A percentile compares a stretch with the other conserved stretches of the same genome.
phyloP scores from a whole-genome alignment of 2,329 filamentous ascomycete species.

The Aciculosporium take region DNA sequence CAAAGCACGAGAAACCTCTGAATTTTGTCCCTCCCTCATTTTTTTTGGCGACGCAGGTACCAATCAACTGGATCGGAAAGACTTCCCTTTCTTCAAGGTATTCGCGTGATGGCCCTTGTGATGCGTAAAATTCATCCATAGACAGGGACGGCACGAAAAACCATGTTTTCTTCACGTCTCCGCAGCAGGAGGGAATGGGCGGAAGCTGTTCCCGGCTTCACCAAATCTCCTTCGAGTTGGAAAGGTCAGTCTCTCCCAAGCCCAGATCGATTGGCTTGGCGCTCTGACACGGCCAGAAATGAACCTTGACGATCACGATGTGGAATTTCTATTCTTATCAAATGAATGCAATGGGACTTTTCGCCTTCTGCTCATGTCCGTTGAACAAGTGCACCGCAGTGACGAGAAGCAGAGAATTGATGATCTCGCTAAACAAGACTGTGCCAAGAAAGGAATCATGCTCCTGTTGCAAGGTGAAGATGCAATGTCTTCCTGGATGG shows the following conservation, averaged over 20 bases:
- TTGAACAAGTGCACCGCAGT: slow-evolving; percentile 20
- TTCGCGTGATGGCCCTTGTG: no score
- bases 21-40: not conserved
- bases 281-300: slow-evolving; percentile 20
- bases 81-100: no score
- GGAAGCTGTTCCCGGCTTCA: slow-evolving; percentile 15
- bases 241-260: slow-evolving; percentile 11
- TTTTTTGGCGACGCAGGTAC: not conserved
- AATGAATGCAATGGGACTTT: slow-evolving; percentile 11
- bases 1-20: not conserved
- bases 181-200: slow-evolving; percentile 23
- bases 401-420: slow-evolving; percentile 22
- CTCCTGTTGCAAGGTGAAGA: slow-evolving; percentile 25
- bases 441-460: slow-evolving; percentile 26
- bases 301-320: slow-evolving; percentile 28
- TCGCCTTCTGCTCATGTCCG: slow-evolving; percentile 26
- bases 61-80: not conserved
- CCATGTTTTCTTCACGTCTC: slow-evolving; percentile 26
- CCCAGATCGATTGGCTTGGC: not conserved
- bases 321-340: slow-evolving; percentile 24
- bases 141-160: not conserved
- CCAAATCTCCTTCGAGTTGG: slow-evolving; percentile 10
- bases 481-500: slow-evolving; percentile 22
- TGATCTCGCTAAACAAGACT: slow-evolving; percentile 24
- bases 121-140: not conserved